Evolutionary conservation across 441 rosid genomes (phyloP).

Genomic region (Viola pubescens): DNA sequence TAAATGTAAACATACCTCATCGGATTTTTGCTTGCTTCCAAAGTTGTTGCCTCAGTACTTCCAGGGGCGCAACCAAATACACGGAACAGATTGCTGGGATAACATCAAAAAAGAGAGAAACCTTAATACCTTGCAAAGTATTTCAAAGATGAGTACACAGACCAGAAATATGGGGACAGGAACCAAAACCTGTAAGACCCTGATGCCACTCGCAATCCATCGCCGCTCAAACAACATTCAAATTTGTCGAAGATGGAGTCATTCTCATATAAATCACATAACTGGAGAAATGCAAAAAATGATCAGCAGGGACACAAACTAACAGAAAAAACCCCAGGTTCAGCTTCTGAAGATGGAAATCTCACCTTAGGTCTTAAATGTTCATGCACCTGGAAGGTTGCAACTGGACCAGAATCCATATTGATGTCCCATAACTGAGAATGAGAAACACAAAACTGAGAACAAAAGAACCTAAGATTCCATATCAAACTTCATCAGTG

Average conservation of each 20-base stretch:
- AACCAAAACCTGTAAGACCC: conserved; percentile 83
- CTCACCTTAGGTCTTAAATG: conserved; percentile 81
- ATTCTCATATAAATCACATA: conserved; percentile 88
- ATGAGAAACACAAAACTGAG: conserved; percentile 14
- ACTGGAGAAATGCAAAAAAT: conserved; percentile 33
- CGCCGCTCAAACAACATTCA: conserved; percentile 91
- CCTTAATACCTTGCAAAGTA: neutral
- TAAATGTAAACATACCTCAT: conserved; percentile 51
- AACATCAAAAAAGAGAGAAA: conserved; percentile 5
- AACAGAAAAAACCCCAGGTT: neutral
- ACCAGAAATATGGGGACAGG: neutral
- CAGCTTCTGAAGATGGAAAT: conserved; percentile 6
- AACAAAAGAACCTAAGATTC: neutral
- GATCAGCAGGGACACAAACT: conserved; percentile 3
- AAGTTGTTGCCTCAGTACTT: conserved; percentile 60
- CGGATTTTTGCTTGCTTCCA: conserved; percentile 95
- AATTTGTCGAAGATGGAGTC: conserved; percentile 97
- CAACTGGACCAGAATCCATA: conserved; percentile 93
- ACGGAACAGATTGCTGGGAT: conserved; percentile 78
- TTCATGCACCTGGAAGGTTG: conserved; percentile 92
- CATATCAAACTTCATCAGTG: conserved; percentile 2
- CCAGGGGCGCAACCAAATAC: conserved; percentile 69
- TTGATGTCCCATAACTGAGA: conserved; percentile 93
- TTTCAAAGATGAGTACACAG: conserved; percentile 8
- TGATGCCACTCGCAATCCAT: conserved; percentile 82